Evolutionary conservation across 352 stramenopile genomes (phyloP), one percentile per base, ranked within the genome.

Genomic region (Phytophthora foliorum): DNA sequence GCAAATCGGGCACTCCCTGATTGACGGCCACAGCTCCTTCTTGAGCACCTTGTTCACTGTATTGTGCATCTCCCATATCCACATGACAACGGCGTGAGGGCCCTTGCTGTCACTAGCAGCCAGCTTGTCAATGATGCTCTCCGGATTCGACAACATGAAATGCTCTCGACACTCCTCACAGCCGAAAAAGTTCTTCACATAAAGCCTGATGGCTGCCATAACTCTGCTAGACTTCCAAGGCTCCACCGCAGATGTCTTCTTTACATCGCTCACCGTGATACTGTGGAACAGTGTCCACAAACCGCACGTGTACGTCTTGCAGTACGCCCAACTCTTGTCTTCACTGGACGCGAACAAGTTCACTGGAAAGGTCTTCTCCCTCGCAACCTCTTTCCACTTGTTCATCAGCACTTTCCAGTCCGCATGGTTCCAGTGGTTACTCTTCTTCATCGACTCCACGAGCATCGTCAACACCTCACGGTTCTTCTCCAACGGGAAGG

Each of bases 31-130:
- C 54, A 88, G 80, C 0, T 54, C 65, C 39, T 94, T 91, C 62
- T 88, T 80, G n/a, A 84, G 81, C 27, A 84, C 68, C 38, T 86
- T 87, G 69, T 95, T 96, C 19, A 96, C 87, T 7, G 77, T 85
- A 67, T 93, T 94, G 77, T 96, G 89, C 86, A 93, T 92, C 27
- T 73, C 75, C 83, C 88, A 95, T 44, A 96, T 79, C 87, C 89
- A 94, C 39, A 95, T 52, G 9, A 78, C 57, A 4, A 93, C 69
- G 46, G 81, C 77, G 29, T 79, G 52, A 10, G 77, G 68, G 0
- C 81, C 83, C 0, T 80, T 55, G 16, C 29, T 25, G 42, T 93
- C 84, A 21, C 63, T 65, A 7, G 51, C 54, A 3, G 77, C 78
- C 1, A 93, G 39, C 2, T 78, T 60, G 4, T 69, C 57, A 22